A percentile compares a stretch with the other conserved stretches of the same genome.
phyloP scores from a whole-genome alignment of 768 basidiomycete genomes.

The Xerocomellus chrysenteron region DNA sequence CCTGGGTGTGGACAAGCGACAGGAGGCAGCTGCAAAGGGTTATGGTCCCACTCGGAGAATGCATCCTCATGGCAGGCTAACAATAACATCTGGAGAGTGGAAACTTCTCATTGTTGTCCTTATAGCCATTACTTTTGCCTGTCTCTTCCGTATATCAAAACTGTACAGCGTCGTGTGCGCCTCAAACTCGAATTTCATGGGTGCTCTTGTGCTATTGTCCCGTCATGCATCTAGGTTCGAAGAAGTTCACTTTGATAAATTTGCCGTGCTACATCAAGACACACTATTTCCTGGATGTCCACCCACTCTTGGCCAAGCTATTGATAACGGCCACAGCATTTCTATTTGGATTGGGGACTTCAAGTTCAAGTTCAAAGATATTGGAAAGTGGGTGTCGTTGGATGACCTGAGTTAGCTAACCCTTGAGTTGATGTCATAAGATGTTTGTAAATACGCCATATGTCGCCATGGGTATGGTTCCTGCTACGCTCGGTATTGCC shows the following conservation, averaged over 20 bases:
- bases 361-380: slow-evolving; percentile 93
- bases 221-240: slow-evolving; percentile 68
- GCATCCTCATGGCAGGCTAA: slow-evolving; percentile 57
- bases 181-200: neutral
- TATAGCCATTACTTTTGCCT: slow-evolving; percentile 73
- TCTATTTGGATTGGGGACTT: slow-evolving; percentile 82
- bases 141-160: slow-evolving; percentile 80
- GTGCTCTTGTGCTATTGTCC: neutral
- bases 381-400: slow-evolving; percentile 73
- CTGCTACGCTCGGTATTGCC: slow-evolving; percentile 83
- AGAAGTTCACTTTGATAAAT: slow-evolving; percentile 98
- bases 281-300: slow-evolving; percentile 91
- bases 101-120: slow-evolving; percentile 67
- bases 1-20: slow-evolving; percentile 71
- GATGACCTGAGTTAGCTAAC: neutral
- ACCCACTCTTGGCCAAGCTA: slow-evolving; percentile 95
- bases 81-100: slow-evolving; percentile 70
- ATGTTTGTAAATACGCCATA: slow-evolving; percentile 88
- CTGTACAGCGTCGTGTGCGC: slow-evolving; percentile 93
- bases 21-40: slow-evolving; percentile 66
- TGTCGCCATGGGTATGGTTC: slow-evolving; percentile 95
- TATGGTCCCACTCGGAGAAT: slow-evolving; percentile 51
- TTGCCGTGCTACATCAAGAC: slow-evolving; percentile 95
- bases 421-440: slow-evolving; percentile 40
- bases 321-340: slow-evolving; percentile 91